A percentile compares a stretch with the other conserved stretches of the same genome.
Conservation (phyloP, 2,329 filamentous ascomycete species). For the Calcarisporium arbuscula region DNA sequence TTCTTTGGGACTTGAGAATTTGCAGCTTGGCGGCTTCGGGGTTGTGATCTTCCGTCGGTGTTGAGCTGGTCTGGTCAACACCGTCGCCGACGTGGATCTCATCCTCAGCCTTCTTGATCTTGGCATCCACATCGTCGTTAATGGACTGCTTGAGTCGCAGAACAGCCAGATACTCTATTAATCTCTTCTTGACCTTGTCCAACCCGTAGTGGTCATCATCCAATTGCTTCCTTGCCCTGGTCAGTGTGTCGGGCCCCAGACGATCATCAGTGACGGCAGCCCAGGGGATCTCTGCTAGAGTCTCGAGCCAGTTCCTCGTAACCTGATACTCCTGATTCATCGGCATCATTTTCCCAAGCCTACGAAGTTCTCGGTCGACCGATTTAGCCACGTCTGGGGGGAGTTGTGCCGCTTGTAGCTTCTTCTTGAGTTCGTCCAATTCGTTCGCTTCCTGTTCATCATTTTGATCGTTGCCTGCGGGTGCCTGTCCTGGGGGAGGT, state of each 20-base stretch:
- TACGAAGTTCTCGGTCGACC: conserved; percentile 81
- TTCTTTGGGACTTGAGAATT: conserved; percentile 71
- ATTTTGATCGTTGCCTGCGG: conserved; percentile 42
- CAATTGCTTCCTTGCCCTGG: conserved; percentile 77
- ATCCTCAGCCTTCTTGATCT: conserved; percentile 64
- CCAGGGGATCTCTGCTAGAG: conserved; percentile 91
- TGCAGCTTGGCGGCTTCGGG: conserved; percentile 58
- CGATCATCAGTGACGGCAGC: conserved; percentile 76
- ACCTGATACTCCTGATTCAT: conserved; percentile 96
- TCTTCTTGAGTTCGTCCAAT: conserved; percentile 84
- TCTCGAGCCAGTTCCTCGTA: conserved; percentile 88
- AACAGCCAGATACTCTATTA: conserved; percentile 95
- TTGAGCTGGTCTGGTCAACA: too few species aligned
- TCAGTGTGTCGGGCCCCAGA: conserved; percentile 72
- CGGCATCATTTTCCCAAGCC: conserved; percentile 91
- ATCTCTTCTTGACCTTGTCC: conserved; percentile 92
- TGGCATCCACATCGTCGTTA: conserved; percentile 73
- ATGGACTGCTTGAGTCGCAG: conserved; percentile 88
- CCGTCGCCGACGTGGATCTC: conserved; percentile 38
- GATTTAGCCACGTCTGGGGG: conserved; percentile 81
- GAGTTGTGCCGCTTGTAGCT: conserved; percentile 73
- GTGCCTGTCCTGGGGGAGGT: conserved; percentile 26
- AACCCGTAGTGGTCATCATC: conserved; percentile 95
- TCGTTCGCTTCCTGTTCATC: conserved; percentile 84
- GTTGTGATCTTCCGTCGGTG: conserved; percentile 21